Evolutionary conservation across 106 monocot genomes (phyloP), one percentile per base, ranked within the genome.

Genomic region (Acanthochlamys bracteata): DNA sequence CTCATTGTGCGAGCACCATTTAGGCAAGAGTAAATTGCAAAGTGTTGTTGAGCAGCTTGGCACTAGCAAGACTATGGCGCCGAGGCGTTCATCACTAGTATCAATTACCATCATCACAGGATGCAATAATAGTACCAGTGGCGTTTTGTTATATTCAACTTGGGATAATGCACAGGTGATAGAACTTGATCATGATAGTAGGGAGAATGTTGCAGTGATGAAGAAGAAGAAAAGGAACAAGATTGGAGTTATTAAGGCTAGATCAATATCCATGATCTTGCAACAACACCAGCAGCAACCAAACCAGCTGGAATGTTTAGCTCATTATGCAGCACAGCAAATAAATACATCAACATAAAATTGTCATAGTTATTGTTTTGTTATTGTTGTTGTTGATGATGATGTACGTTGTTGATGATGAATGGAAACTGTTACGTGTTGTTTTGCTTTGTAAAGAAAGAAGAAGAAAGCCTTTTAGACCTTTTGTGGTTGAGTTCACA

Each of bases 1-100:
- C 66, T 25, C 66, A 14, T n/a, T 66, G 7, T 66, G 66, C 53
- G 53, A 52, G 27, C 66, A 66, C 53, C 66, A 66, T 26, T 26
- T 53, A 12, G 66, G 66, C 27, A 66, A 66, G 33, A 52, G 66
- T 6, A 4, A 52, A 24, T 17, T 66, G 11, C 24, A 17, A 19
- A 66, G 33, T 9, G 25, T 53, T 25, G 26, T 8, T 17, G 53
- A 42, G 3, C 63, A 63, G 23, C 20, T 63, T 8, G 63, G 63
- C 42, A 63, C 40, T 9, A 63, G 42, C 43, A 45, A 45, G 11
- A n/a, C 63, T 24, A 3, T 14, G 23, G 42, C 0, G 6, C 33
- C 33, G 6, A 33, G 20, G 19, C 1, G 56, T 23, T 17, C 21
- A 56, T 23, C 10, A 17, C 7, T 7, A 11, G 2, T 11, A 56